Conservation (phyloP, 1,139 yeast genomes). For the Saccharomyces uvarum region DNA sequence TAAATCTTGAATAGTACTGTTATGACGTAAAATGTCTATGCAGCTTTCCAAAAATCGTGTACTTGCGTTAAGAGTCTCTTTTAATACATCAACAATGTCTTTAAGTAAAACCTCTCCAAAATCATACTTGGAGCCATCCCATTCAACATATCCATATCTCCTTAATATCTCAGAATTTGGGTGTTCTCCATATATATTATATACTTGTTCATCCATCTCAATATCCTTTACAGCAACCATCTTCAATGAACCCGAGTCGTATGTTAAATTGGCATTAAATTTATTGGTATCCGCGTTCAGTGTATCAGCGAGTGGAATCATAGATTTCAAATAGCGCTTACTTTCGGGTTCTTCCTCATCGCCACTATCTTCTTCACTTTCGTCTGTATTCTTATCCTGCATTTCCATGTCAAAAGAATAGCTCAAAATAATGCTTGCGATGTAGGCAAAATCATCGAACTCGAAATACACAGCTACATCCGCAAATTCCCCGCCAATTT, state of each 20-base stretch:
- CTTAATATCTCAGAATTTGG: slow-evolving; percentile 84
- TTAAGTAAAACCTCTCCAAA: slow-evolving; percentile 64
- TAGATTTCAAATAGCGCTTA: slow-evolving; percentile 58
- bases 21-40: slow-evolving; percentile 25
- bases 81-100: slow-evolving; percentile 32
- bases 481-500: slow-evolving; percentile 6
- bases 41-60: slow-evolving; percentile 30
- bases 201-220: slow-evolving; percentile 61
- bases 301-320: slow-evolving; percentile 91
- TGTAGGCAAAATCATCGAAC: slow-evolving; percentile 53
- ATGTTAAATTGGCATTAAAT: slow-evolving; percentile 67
- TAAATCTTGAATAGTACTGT: slow-evolving; percentile 35
- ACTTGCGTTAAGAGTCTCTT: slow-evolving; percentile 13
- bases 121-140: slow-evolving; percentile 65
- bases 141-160: slow-evolving; percentile 85
- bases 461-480: slow-evolving; percentile 21
- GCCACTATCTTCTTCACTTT: slow-evolving; percentile 30
- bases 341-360: slow-evolving; percentile 33
- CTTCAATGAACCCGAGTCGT: slow-evolving; percentile 42
- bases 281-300: slow-evolving; percentile 75
- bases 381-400: slow-evolving; percentile 24
- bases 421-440: slow-evolving; percentile 65
- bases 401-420: slow-evolving; percentile 59
- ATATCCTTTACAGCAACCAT: slow-evolving; percentile 69
- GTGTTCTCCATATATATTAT: slow-evolving; percentile 82